Evolutionary conservation across 805 yeast genomes (phyloP).

Genomic region (Metschnikowia lunata): DNA sequence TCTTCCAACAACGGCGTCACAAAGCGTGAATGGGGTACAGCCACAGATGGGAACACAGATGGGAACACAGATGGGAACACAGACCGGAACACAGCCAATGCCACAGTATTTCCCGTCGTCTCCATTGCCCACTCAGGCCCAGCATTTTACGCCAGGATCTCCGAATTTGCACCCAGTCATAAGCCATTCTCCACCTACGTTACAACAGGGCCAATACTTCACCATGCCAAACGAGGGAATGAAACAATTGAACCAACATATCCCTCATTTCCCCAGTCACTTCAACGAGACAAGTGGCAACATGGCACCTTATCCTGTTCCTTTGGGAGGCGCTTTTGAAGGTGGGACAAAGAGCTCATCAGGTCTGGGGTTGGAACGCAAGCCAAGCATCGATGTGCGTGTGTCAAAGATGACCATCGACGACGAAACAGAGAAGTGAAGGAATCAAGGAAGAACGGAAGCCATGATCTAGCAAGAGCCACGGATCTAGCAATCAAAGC

Average conservation of each 20-base stretch:
- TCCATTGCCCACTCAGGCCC: conserved; percentile 24
- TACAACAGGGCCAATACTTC: conserved; percentile 9
- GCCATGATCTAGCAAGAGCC: too few relatives aligned
- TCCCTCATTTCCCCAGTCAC: conserved; percentile 12
- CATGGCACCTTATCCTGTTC: conserved; percentile 13
- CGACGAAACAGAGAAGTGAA: conserved; percentile 1
- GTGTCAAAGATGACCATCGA: conserved; percentile 7
- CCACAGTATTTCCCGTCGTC: conserved; percentile 38
- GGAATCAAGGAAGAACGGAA: neutral
- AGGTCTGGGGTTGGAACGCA: neutral
- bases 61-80: conserved; percentile 1
- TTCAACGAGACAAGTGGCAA: conserved; percentile 5
- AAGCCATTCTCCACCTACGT: conserved; percentile 6
- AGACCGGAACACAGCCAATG: conserved; percentile 12
- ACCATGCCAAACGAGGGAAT: conserved; percentile 7
- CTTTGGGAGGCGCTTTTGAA: conserved; percentile 10
- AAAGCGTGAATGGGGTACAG: neutral
- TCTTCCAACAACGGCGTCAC: neutral
- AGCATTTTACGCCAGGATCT: conserved; percentile 8
- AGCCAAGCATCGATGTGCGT: conserved; percentile 4
- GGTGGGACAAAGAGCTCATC: conserved; percentile 1
- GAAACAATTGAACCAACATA: conserved; percentile 7
- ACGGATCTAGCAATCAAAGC: too few relatives aligned
- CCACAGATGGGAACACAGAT: conserved; percentile 4
- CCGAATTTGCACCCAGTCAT: conserved; percentile 7